A percentile compares a stretch with the other conserved stretches of the same genome.
These are phyloP conservation scores for Picea glauca DNA, from an alignment of 75 land plant species.

Conservation along the genomic window DNA sequence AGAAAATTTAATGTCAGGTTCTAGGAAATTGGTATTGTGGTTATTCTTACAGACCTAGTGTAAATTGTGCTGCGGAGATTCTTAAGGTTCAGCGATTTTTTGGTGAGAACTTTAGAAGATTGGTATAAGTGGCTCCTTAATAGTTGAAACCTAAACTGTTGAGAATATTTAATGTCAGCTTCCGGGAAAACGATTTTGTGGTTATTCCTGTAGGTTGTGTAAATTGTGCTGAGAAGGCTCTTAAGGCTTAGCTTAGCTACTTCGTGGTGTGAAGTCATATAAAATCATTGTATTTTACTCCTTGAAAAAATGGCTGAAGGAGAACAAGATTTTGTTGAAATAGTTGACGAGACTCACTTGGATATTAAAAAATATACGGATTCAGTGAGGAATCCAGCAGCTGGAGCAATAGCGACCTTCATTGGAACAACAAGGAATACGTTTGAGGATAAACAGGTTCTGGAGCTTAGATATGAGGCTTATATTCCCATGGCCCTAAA, in stretches of 20 bases:
- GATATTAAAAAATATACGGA: slow-evolving; percentile 55
- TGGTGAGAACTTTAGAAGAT: too few relatives aligned
- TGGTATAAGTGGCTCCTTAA: too few relatives aligned
- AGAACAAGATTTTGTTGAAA: slow-evolving; percentile 9
- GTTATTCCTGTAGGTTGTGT: too few relatives aligned
- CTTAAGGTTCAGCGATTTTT: neutral
- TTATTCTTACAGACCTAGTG: neutral
- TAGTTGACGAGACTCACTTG: slow-evolving; percentile 29
- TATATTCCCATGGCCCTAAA: slow-evolving; percentile 78
- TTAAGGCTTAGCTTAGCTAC: too few relatives aligned
- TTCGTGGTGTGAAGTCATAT: too few relatives aligned
- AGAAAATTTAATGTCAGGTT: neutral
- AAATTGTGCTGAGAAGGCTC: too few relatives aligned
- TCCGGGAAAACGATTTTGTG: too few relatives aligned
- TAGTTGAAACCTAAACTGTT: too few relatives aligned
- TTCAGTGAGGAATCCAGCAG: slow-evolving; percentile 53
- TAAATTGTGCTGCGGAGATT: neutral
- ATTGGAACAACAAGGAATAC: slow-evolving; percentile 84
- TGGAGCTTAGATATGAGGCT: slow-evolving; percentile 84
- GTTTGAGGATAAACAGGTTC: slow-evolving; percentile 64
- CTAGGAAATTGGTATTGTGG: neutral
- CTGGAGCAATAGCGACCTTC: slow-evolving; percentile 89
- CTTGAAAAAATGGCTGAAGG: neutral
- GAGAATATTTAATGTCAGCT: too few relatives aligned
- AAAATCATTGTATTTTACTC: too few relatives aligned